Conservation (phyloP, 495 filamentous ascomycete species). For the Hypoxylon crocopeplum region DNA sequence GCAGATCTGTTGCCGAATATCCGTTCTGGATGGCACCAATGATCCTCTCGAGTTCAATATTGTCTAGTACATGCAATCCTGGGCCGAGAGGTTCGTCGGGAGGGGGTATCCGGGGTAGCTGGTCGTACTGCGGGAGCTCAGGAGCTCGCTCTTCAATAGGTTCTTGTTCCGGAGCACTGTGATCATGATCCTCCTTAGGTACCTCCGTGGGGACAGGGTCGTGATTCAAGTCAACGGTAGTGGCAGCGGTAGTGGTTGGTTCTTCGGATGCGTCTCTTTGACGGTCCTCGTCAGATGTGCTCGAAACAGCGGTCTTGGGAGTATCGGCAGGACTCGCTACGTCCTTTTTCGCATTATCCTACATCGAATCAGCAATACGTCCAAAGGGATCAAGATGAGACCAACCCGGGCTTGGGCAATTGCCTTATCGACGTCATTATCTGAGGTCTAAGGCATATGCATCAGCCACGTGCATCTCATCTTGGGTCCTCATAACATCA, state of each 20-base stretch:
- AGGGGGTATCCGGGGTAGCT: slow-evolving; percentile 20
- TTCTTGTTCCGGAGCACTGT: neutral
- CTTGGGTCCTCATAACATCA: neutral
- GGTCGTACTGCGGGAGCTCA: slow-evolving; percentile 23
- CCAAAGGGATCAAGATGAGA: neutral
- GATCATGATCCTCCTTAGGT: slow-evolving; percentile 13
- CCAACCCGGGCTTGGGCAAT: slow-evolving; percentile 10
- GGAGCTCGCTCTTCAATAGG: neutral
- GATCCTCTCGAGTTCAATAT: slow-evolving; percentile 31
- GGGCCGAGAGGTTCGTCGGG: neutral
- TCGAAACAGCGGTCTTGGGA: slow-evolving; percentile 13
- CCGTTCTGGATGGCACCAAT: slow-evolving; percentile 40
- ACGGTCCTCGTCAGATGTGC: slow-evolving; percentile 12
- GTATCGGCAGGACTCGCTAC: slow-evolving; percentile 15
- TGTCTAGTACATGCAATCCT: no score
- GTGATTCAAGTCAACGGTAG: no score
- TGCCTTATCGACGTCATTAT: slow-evolving; percentile 1
- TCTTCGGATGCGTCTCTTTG: slow-evolving; percentile 17
- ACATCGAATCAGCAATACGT: neutral
- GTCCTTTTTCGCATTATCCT: slow-evolving; percentile 16
- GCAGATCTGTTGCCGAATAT: slow-evolving; percentile 16
- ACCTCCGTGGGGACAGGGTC: slow-evolving; percentile 15
- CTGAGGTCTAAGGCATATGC: neutral
- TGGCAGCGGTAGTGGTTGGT: neutral
- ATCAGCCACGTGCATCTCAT: neutral